Evolutionary conservation across 495 filamentous ascomycete species (phyloP), one percentile per base, ranked within the genome.

Genomic region (Hyaloscypha variabilis): DNA sequence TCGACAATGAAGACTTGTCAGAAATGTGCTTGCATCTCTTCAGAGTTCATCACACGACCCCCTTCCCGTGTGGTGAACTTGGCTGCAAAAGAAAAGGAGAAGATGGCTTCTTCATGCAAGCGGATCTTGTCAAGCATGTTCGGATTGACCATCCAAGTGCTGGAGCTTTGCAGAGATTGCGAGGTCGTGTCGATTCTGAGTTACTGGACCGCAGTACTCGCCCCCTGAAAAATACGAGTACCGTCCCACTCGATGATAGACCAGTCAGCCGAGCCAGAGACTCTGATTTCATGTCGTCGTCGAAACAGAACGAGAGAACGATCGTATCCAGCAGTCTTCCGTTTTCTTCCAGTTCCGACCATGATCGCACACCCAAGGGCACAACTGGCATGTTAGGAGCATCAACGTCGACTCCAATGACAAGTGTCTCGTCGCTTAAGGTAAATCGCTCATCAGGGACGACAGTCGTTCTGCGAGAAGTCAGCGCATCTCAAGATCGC

Each of bases 121-220:
- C 26, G 36, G 67, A 72, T 52, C 59, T 72, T 1, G 61, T 72
- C n/a, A 61, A 58, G 10, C 70, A 72, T 67, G 70, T 72, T 24
- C 65, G 26, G 50, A 24, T 25, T 25, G 54, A 55, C 3, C 70
- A 72, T 63, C 67, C 70, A 53, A 50, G 23, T 21, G 49, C 30
- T 60, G 55, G 28, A 30, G 64, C 70, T 50, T 46, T 72, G 24
- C 53, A 67, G 49, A 49, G 67, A 51, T 60, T 69, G 25, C 67
- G 70, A 60, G 64, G 67, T 53, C 64, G 70, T 42, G 67, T 69
- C 8, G 67, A 65, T 34, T 21, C 61, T 19, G 59, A 62, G 13
- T 60, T 72, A 19, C n/a, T 69, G 17, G 62, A 65, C 51, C 46
- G 14, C 17, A 31, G 55, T 8, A 29, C 23, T 6, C 10, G 57